Evolutionary conservation across 176 grass and related monocot species (phyloP), one percentile per base, ranked within the genome.

Genomic region (Cymbopogon citratus): DNA sequence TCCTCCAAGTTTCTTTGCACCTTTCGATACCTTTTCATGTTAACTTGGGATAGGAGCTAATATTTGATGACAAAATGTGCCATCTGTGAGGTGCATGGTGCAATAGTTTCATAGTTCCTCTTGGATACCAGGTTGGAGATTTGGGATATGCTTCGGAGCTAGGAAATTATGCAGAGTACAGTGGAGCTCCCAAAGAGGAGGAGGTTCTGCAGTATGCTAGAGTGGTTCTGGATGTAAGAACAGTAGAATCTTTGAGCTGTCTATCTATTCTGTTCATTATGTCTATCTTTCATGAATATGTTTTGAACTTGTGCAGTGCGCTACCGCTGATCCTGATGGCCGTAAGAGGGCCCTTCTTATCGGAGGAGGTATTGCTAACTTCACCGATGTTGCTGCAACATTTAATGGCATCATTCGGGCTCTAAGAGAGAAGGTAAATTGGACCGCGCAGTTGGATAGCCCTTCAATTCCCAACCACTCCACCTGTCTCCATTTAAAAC

Each of bases 141-240:
- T 76, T 98, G 78, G 95, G 95, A 69, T 92, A 92, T 92, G 95
- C 95, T 57, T 88, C 88, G 33, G 95, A 98, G 76, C 92, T 98
- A 64, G 95, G 95, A 34, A 98, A 98, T 73, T 98, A 98, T 73
- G 95, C 95, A 0, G 95, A 98, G 77, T 98, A 98, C 75, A 98
- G 95, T 70, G 95, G 95, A 79, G 95, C 95, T 74, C 95, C 95
- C 34, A 98, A 98, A 3, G 95, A 94, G 77, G 95, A 94, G 59
- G 95, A 94, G 79, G 95, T 98, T 81, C 83, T 98, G 71, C 95
- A 98, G 28, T 94, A 98, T 84, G 90, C 95, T 80, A 90, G 95
- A 92, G 95, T 98, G 1, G 62, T 94, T 89, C 85, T 98, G 43
- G 95, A 98, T 87, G 95, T 98, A 90, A 84, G 88, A 27, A 29